phyloP scores from a whole-genome alignment of 2,329 filamentous ascomycete species.

The Pyrenophora graminea region DNA sequence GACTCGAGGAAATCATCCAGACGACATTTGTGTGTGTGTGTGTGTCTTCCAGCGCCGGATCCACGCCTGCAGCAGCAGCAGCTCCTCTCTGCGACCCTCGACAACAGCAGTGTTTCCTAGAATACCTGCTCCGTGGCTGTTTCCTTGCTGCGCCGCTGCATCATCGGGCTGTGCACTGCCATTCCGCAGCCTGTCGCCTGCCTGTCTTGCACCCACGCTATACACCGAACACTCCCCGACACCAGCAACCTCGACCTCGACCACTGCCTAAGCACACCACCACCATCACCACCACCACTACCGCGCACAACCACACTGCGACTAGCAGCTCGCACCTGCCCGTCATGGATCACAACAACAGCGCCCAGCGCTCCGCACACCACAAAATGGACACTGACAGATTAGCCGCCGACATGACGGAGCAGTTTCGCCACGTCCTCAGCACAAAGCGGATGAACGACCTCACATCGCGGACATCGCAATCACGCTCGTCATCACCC shows the following conservation, averaged over 20 bases:
- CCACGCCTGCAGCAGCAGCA: slow-evolving; percentile 9
- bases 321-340: slow-evolving; percentile 25
- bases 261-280: slow-evolving; percentile 4
- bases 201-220: slow-evolving; percentile 12
- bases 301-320: slow-evolving; percentile 13
- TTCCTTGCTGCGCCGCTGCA: slow-evolving; percentile 25
- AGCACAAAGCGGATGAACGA: slow-evolving; percentile 87
- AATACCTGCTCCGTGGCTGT: slow-evolving; percentile 17
- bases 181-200: slow-evolving; percentile 14
- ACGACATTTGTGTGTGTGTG: not conserved
- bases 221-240: slow-evolving; percentile 15
- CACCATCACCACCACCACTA: slow-evolving; percentile 5
- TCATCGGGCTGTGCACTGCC: slow-evolving; percentile 29
- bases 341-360: slow-evolving; percentile 43
- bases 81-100: slow-evolving; percentile 2
- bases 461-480: slow-evolving; percentile 63
- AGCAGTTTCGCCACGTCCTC: slow-evolving; percentile 84
- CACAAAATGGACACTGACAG: slow-evolving; percentile 34
- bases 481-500: slow-evolving; percentile 65
- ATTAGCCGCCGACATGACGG: slow-evolving; percentile 73
- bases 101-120: slow-evolving; percentile 9
- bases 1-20: slow-evolving; percentile 9
- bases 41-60: slow-evolving; percentile 13
- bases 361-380: slow-evolving; percentile 34
- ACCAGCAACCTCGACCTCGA: slow-evolving; percentile 11